phyloP scores from a whole-genome alignment of 192 early-diverging fungal species.

The Allomyces arbusculus region DNA sequence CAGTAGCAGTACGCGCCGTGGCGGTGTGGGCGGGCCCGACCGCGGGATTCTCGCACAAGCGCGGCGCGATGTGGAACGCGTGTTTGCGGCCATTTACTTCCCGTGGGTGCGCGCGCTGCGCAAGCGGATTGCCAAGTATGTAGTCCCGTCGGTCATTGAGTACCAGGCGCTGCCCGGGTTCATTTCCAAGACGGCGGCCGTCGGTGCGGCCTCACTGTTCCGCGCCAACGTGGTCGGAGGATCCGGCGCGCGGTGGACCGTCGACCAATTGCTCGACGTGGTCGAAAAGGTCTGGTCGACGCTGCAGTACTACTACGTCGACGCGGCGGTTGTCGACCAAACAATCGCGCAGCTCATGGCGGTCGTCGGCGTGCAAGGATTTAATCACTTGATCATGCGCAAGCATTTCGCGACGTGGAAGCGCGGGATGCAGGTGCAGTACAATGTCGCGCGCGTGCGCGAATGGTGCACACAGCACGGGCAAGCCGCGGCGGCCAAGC shows the following conservation, averaged over 20 bases:
- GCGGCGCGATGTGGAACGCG: constrained; percentile 71
- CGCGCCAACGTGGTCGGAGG: constrained; percentile 12
- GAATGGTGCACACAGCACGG: constrained; percentile 98
- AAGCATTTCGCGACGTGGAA: constrained; percentile 99
- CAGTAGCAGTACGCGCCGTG: too few relatives aligned
- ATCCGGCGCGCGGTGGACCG: constrained; percentile 8
- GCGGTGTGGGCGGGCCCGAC: too few relatives aligned
- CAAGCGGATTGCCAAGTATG: constrained; percentile 81
- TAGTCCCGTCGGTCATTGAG: constrained; percentile 90
- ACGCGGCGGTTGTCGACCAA: constrained; percentile 74
- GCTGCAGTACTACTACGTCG: constrained; percentile 96
- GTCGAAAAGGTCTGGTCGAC: constrained; percentile 85
- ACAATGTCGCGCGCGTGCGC: constrained; percentile 92
- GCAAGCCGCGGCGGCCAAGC: constrained; percentile 67
- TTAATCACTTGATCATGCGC: constrained; percentile 95
- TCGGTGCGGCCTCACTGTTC: constrained; percentile 36
- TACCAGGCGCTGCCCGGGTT: constrained; percentile 86
- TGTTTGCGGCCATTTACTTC: constrained; percentile 89
- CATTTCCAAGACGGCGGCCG: constrained; percentile 54
- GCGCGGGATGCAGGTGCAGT: constrained; percentile 98
- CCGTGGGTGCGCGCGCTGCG: constrained; percentile 96
- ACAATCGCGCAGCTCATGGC: constrained; percentile 86
- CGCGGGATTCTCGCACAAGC: constrained; percentile 42
- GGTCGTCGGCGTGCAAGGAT: constrained; percentile 77
- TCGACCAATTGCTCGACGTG: constrained; percentile 86